Percentiles rank a stretch among this genome's conserved stretches.
Evolutionary conservation across 2,329 filamentous ascomycete species (phyloP).

Genomic region (Helotiales sp.): DNA sequence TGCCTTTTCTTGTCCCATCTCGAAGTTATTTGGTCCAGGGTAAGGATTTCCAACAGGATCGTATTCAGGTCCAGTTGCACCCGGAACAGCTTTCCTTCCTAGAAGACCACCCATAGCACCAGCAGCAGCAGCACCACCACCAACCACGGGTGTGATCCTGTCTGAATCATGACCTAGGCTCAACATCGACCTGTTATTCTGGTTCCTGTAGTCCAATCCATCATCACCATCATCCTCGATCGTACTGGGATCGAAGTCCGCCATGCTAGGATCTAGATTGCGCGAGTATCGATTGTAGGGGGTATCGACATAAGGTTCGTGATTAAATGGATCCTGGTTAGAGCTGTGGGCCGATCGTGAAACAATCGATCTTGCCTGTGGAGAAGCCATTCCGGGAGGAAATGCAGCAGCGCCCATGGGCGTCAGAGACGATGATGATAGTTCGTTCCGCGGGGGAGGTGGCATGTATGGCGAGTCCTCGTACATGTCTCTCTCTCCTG

Average conservation of each 20-base stretch:
- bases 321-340: slow-evolving; percentile 34
- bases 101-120: slow-evolving; percentile 40
- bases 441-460: slow-evolving; percentile 25
- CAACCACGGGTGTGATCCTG: slow-evolving; percentile 36
- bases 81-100: slow-evolving; percentile 36
- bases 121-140: slow-evolving; percentile 49
- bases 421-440: slow-evolving; percentile 37
- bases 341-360: slow-evolving; percentile 36
- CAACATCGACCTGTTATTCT: slow-evolving; percentile 59
- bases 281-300: slow-evolving; percentile 40
- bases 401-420: slow-evolving; percentile 42
- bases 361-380: slow-evolving; percentile 36
- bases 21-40: slow-evolving; percentile 31
- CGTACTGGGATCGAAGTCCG: slow-evolving; percentile 66
- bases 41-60: slow-evolving; percentile 35
- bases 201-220: slow-evolving; percentile 64
- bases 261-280: slow-evolving; percentile 39
- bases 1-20: slow-evolving; percentile 60
- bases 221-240: slow-evolving; percentile 91
- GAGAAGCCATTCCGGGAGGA: slow-evolving; percentile 38
- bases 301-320: slow-evolving; percentile 39
- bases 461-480: slow-evolving; percentile 29
- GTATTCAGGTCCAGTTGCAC: slow-evolving; percentile 34
- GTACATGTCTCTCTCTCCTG: slow-evolving; percentile 3
- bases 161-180: slow-evolving; percentile 39